phyloP scores from a whole-genome alignment of 2,329 filamentous ascomycete species.

The Waltergamsia citrina region DNA sequence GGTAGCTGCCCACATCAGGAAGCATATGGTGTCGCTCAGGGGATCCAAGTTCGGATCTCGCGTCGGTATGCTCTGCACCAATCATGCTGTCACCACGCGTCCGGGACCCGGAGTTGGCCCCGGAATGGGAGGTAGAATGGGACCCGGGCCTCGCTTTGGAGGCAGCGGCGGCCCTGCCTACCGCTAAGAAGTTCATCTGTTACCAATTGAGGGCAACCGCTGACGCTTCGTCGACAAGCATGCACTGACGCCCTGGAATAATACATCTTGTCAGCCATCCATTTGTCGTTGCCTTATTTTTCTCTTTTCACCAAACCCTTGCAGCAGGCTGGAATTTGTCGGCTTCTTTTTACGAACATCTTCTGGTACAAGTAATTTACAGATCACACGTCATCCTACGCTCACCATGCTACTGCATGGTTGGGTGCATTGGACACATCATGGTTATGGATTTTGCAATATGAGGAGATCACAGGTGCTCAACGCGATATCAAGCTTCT shows the following conservation, averaged over 20 bases:
- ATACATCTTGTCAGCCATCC: conserved; percentile 1
- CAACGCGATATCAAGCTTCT: no score
- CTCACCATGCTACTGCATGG: conserved; percentile 36
- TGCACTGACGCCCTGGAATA: not conserved
- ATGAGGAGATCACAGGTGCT: conserved; percentile 25
- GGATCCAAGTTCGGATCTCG: conserved; percentile 98
- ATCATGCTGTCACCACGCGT: conserved; percentile 80
- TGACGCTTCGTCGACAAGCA: no score
- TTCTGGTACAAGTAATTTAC: conserved; percentile 42
- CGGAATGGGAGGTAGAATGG: conserved; percentile 42
- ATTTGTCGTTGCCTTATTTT: conserved; percentile 17
- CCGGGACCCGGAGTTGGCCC: conserved; percentile 75
- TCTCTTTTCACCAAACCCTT: conserved; percentile 22
- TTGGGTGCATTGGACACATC: conserved; percentile 50
- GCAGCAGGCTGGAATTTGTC: conserved; percentile 33
- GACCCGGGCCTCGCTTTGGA: conserved; percentile 48
- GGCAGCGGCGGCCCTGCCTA: conserved; percentile 37
- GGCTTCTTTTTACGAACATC: conserved; percentile 35
- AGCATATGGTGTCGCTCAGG: conserved; percentile 98
- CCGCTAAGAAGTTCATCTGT: no score
- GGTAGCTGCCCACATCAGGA: conserved; percentile 88
- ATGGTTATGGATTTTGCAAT: conserved; percentile 53
- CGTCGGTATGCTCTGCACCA: conserved; percentile 97
- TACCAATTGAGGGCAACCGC: no score
- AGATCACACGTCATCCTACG: conserved; percentile 49